Percentiles rank a stretch among this genome's conserved stretches.
Evolutionary conservation across 169 alveolate genomes (phyloP).

Genomic region (Plasmodium relictum): DNA sequence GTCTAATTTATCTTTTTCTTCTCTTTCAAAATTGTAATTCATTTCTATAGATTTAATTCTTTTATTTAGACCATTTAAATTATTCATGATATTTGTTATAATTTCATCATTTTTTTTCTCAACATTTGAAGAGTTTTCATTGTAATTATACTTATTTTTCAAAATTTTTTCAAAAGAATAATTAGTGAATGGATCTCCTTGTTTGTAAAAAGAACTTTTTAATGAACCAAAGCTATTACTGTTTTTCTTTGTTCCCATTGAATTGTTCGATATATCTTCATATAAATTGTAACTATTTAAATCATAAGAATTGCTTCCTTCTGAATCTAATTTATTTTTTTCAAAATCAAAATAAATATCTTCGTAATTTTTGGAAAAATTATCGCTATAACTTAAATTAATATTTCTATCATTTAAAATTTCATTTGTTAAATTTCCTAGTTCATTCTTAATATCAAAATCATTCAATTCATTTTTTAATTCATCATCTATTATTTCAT

Average conservation of each 20-base stretch:
- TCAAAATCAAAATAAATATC: conserved; percentile 67
- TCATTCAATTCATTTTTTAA: conserved; percentile 1
- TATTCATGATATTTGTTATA: conserved; percentile 21
- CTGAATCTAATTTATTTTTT: conserved; percentile 17
- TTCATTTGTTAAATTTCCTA: not conserved
- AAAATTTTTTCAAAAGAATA: conserved; percentile 67
- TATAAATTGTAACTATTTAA: not conserved
- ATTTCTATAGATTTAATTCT: conserved; percentile 44
- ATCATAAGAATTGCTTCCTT: conserved; percentile 13
- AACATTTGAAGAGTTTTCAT: too few species aligned
- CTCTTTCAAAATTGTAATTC: conserved; percentile 13
- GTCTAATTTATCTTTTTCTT: conserved; percentile 7
- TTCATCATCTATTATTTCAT: not conserved
- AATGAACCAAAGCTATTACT: conserved; percentile 5
- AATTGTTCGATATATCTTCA: conserved; percentile 18
- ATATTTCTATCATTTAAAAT: not conserved
- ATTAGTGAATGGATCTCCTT: conserved; percentile 44
- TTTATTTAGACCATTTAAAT: conserved; percentile 43
- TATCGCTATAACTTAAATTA: conserved; percentile 5
- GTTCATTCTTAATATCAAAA: not conserved
- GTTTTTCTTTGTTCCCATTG: not conserved
- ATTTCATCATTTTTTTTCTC: conserved; percentile 14
- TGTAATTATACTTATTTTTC: not conserved
- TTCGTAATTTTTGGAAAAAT: conserved; percentile 30
- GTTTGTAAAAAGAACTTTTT: conserved; percentile 4